phyloP scores from a whole-genome alignment of 768 basidiomycete genomes.

The Trametes maxima region DNA sequence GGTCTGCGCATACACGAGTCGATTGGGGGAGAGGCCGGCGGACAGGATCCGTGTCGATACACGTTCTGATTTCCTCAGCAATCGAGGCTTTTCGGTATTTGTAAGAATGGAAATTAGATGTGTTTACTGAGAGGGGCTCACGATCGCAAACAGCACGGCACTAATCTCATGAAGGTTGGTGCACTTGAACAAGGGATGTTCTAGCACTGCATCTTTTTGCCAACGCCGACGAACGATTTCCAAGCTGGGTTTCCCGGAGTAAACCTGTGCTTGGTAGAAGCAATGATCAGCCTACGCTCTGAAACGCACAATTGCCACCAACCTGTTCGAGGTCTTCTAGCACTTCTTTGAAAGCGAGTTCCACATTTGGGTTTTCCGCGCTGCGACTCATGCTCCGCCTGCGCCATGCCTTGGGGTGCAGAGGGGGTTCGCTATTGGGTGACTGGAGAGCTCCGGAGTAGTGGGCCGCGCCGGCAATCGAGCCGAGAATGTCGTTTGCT shows the following conservation, averaged over 20 bases:
- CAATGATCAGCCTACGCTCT: not conserved
- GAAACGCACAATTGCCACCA: constrained; percentile 1
- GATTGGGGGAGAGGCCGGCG: constrained; percentile 59
- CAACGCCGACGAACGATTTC: constrained; percentile 58
- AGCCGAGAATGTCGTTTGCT: constrained; percentile 54
- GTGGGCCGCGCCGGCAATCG: constrained; percentile 63
- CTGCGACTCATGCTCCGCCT: constrained; percentile 15
- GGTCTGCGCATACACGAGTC: constrained; percentile 58
- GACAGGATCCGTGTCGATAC: constrained; percentile 58
- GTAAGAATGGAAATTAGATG: not conserved
- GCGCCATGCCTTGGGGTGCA: constrained; percentile 5
- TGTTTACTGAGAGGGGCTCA: constrained; percentile 33
- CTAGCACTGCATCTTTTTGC: constrained; percentile 56
- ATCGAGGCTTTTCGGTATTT: constrained; percentile 46
- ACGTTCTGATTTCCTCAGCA: constrained; percentile 53
- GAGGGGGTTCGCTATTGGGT: constrained; percentile 10
- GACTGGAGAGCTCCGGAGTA: constrained; percentile 49
- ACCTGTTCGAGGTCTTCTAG: constrained; percentile 58
- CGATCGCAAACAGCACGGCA: constrained; percentile 43
- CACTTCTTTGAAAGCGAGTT: constrained; percentile 44
- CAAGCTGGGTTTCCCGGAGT: constrained; percentile 52
- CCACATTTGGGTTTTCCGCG: constrained; percentile 18
- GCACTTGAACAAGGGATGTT: constrained; percentile 57
- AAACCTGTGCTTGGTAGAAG: constrained; percentile 37
- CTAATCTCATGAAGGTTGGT: constrained; percentile 53